Conservation (phyloP, 345 rosid species). For the Leavenworthia alabamica region DNA sequence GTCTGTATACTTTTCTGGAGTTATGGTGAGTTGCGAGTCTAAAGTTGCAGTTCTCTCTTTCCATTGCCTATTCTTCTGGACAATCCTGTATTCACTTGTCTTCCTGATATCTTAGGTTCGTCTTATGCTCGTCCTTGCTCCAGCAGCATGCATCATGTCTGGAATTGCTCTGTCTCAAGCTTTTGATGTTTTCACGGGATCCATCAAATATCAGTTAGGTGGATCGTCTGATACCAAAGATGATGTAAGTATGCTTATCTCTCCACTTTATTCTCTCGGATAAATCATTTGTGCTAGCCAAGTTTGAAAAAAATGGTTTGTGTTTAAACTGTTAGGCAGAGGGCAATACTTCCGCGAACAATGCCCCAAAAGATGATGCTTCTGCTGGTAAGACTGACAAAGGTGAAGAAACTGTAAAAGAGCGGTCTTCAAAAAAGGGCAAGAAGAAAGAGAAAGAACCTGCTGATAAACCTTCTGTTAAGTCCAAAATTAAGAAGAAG, state of each 20-base stretch:
- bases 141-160: conserved; percentile 98
- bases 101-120: conserved; percentile 62
- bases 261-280: conserved; percentile 4
- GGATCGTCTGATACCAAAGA: conserved; percentile 40
- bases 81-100: conserved; percentile 10
- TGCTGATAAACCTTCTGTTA: conserved; percentile 47
- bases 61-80: background rate
- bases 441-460: conserved; percentile 65
- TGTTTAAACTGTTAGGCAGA: conserved; percentile 50
- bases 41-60: background rate
- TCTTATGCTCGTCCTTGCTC: conserved; percentile 98
- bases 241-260: conserved; percentile 46
- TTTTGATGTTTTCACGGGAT: conserved; percentile 78
- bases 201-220: conserved; percentile 82
- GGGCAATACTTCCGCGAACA: conserved; percentile 39
- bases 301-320: conserved; percentile 11
- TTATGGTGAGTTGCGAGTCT: conserved; percentile 62
- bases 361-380: conserved; percentile 35
- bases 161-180: conserved; percentile 98
- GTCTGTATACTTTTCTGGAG: conserved; percentile 98
- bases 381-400: conserved; percentile 41
- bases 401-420: conserved; percentile 45
- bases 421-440: conserved; percentile 52
- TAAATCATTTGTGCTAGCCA: conserved; percentile 17
- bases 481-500: conserved; percentile 55